A percentile compares a stretch with the other conserved stretches of the same genome.
These are phyloP conservation scores for Globisporangium heterothallicum DNA, from an alignment of 352 stramenopile genomes.

Conservation along the genomic window DNA sequence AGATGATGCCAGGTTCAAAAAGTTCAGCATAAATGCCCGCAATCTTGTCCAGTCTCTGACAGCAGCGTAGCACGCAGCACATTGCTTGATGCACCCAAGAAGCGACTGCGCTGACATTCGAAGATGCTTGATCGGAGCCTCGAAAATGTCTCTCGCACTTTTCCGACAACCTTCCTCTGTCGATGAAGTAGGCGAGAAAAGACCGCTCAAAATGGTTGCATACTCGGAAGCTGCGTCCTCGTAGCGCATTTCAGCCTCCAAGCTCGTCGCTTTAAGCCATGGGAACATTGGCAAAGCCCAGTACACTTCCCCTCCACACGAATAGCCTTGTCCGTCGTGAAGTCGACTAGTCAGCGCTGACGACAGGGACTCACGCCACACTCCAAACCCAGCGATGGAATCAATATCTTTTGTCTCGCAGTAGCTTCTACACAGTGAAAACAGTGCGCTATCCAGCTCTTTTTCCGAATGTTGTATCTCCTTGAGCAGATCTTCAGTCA, in stretches of 20 bases:
- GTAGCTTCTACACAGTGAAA: conserved; percentile 32
- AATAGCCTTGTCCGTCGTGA: conserved; percentile 10
- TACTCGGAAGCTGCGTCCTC: conserved; percentile 57
- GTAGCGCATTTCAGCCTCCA: conserved; percentile 54
- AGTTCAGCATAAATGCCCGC: conserved; percentile 20
- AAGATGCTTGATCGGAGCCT: conserved; percentile 23
- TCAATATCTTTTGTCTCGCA: conserved; percentile 50
- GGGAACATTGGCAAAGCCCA: conserved; percentile 26
- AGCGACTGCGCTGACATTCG: conserved; percentile 32
- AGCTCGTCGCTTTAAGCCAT: conserved; percentile 33
- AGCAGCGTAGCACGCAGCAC: conserved; percentile 37
- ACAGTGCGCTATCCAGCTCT: conserved; percentile 46
- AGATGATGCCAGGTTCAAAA: conserved; percentile 21
- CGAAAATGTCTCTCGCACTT: conserved; percentile 20
- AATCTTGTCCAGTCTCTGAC: conserved; percentile 42
- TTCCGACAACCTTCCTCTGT: background rate
- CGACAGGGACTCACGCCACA: conserved; percentile 33
- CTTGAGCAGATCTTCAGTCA: conserved; percentile 11
- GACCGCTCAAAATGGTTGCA: conserved; percentile 22
- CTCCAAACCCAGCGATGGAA: conserved; percentile 40
- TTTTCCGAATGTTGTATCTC: conserved; percentile 30
- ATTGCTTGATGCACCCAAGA: conserved; percentile 42
- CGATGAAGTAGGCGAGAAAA: background rate
- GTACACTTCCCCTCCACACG: conserved; percentile 9
- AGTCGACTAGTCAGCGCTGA: conserved; percentile 18